A percentile compares a stretch with the other conserved stretches of the same genome.
phyloP scores from a whole-genome alignment of 2,329 filamentous ascomycete genomes.

The Talaromyces sp. region DNA sequence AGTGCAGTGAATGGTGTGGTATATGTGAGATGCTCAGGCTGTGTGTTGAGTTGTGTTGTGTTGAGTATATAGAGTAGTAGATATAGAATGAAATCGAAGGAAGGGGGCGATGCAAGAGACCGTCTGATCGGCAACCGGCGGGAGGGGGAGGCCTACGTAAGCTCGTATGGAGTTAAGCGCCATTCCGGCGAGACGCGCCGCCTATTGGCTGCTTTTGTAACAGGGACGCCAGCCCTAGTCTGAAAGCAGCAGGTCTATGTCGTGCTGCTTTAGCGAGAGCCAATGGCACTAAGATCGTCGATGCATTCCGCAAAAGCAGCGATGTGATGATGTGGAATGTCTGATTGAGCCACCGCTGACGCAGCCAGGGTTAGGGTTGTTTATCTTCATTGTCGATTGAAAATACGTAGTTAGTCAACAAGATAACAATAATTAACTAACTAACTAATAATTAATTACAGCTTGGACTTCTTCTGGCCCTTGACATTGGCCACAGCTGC shows the following conservation, averaged over 20 bases:
- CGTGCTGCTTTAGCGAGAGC: not conserved
- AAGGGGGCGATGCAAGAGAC: conserved; percentile 10
- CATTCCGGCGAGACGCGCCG: not conserved
- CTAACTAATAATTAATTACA: conserved; percentile 37
- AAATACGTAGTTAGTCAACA: too few species aligned
- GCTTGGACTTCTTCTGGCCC: conserved; percentile 57
- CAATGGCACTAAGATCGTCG: not conserved
- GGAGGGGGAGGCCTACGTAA: conserved; percentile 17
- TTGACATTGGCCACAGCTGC: conserved; percentile 57
- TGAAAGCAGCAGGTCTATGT: not conserved
- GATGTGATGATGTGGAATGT: not conserved
- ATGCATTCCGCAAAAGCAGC: conserved; percentile 9
- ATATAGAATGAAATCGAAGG: not conserved
- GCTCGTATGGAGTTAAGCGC: conserved; percentile 12
- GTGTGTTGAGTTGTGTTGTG: not conserved
- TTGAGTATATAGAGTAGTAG: not conserved
- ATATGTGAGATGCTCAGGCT: not conserved
- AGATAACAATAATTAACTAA: too few species aligned
- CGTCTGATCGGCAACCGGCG: not conserved
- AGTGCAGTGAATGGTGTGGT: not conserved
- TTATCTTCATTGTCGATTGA: too few species aligned
- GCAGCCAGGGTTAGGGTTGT: not conserved
- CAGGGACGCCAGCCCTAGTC: not conserved
- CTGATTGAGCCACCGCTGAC: conserved; percentile 4
- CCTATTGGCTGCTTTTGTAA: not conserved